Conservation (phyloP, 306 rosid species). For the Cicer chorassanicum region DNA sequence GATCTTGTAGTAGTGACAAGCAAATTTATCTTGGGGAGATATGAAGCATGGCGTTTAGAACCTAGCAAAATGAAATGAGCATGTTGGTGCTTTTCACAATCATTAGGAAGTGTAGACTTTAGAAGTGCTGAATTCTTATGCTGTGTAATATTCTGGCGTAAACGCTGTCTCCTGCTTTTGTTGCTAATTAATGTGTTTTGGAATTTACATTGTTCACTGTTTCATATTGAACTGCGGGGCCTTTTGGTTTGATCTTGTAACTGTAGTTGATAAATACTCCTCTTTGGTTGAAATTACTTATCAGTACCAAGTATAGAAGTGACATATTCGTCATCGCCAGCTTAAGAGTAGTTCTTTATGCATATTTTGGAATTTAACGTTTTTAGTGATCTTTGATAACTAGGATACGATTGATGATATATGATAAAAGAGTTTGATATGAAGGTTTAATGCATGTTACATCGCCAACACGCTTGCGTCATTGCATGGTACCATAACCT, state of each 20-base stretch:
- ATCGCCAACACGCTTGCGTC: no score
- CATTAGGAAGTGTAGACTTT: slow-evolving; percentile 22
- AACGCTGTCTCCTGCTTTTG: slow-evolving; percentile 22
- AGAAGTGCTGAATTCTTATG: slow-evolving; percentile 34
- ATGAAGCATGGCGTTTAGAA: slow-evolving; percentile 45
- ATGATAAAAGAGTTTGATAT: no score
- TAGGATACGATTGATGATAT: no score
- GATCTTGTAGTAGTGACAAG: slow-evolving; percentile 89
- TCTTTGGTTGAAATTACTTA: not conserved
- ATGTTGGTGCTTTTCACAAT: slow-evolving; percentile 34
- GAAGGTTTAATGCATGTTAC: no score
- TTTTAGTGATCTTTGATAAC: no score
- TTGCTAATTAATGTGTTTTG: slow-evolving; percentile 36
- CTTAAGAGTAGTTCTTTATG: no score
- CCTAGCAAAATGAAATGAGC: slow-evolving; percentile 27
- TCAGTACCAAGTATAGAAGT: not conserved
- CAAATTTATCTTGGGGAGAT: slow-evolving; percentile 91
- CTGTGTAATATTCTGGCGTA: slow-evolving; percentile 37
- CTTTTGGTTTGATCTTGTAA: slow-evolving; percentile 5
- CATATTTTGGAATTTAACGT: no score
- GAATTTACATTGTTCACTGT: slow-evolving; percentile 16
- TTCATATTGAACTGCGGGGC: slow-evolving; percentile 12
- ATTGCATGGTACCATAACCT: no score
- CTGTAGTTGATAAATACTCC: not conserved
- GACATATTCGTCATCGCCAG: not conserved